Conservation (phyloP, 768 basidiomycete species). For the Naematelia aurantialba region DNA sequence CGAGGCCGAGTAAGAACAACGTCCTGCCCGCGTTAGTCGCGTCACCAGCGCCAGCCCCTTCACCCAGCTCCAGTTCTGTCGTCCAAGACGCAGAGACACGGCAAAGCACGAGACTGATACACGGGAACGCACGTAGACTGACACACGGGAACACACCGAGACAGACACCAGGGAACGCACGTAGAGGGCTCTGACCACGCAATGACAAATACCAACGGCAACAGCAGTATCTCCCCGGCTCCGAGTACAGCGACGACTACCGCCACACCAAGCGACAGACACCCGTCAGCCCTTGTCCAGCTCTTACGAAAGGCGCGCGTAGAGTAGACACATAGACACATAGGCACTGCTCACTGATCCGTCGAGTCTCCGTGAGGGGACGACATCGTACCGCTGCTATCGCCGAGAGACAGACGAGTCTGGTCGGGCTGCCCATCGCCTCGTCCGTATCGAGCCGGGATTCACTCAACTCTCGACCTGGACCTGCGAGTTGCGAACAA, state of each 20-base stretch:
- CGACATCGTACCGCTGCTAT: constrained; percentile 21
- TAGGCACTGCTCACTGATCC: constrained; percentile 17
- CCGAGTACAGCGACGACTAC: neutral
- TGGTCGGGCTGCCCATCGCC: neutral
- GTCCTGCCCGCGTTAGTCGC: neutral
- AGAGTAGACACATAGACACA: neutral
- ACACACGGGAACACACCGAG: neutral
- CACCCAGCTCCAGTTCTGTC: neutral
- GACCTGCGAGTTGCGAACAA: neutral
- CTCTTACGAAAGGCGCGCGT: neutral
- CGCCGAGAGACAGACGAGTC: constrained; percentile 17
- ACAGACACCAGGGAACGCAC: constrained; percentile 3
- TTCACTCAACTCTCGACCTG: neutral
- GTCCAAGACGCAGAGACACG: neutral
- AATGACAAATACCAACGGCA: constrained; percentile 6
- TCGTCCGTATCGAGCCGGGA: neutral
- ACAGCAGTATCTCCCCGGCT: constrained; percentile 1
- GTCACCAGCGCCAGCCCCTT: neutral
- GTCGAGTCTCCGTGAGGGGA: constrained; percentile 10
- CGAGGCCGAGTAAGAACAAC: constrained; percentile 13
- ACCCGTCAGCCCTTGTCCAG: neutral
- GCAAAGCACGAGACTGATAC: neutral
- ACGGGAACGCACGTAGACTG: neutral
- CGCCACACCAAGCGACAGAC: neutral
- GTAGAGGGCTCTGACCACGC: constrained; percentile 5